These are phyloP conservation scores for Microbotryum intermedium DNA, from an alignment of 1,284 basidiomycete species.

Conservation along the genomic window DNA sequence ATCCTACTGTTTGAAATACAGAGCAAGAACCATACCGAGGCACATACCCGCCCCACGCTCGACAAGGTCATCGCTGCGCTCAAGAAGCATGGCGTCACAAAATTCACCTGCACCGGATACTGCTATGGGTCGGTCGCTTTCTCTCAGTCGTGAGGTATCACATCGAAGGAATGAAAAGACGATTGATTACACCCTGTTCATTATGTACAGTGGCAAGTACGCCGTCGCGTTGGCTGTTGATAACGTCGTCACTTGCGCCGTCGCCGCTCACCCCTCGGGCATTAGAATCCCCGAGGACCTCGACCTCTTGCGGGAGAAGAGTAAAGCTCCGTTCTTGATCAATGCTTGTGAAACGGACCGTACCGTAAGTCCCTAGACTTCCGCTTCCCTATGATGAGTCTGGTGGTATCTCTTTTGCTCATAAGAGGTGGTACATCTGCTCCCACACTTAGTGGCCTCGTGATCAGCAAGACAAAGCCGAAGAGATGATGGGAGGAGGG, in stretches of 20 bases:
- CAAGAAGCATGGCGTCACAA: constrained; percentile 51
- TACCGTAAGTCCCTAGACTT: constrained; percentile 9
- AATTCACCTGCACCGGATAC: constrained; percentile 56
- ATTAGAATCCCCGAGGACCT: constrained; percentile 52
- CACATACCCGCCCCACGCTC: constrained; percentile 48
- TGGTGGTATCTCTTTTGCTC: neutral
- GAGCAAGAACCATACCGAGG: constrained; percentile 42
- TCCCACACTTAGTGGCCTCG: neutral
- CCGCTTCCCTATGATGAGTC: neutral
- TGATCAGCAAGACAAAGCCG: neutral
- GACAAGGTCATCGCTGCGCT: constrained; percentile 54
- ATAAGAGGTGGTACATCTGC: neutral
- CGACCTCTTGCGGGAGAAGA: constrained; percentile 39
- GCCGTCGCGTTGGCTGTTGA: neutral
- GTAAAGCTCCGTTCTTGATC: constrained; percentile 36
- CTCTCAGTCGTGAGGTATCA: no score
- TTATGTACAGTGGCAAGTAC: constrained; percentile 22
- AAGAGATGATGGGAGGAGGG: neutral
- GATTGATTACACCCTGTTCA: no score
- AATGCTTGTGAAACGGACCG: constrained; percentile 38
- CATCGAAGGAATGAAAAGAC: no score
- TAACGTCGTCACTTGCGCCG: constrained; percentile 36
- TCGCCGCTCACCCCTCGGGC: constrained; percentile 59
- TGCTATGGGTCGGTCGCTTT: constrained; percentile 52
- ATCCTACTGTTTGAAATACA: constrained; percentile 43